Percentiles rank a stretch among this genome's conserved stretches.
Conservation (phyloP, 2,329 filamentous ascomycete species). For the Magnaporthales sp. region DNA sequence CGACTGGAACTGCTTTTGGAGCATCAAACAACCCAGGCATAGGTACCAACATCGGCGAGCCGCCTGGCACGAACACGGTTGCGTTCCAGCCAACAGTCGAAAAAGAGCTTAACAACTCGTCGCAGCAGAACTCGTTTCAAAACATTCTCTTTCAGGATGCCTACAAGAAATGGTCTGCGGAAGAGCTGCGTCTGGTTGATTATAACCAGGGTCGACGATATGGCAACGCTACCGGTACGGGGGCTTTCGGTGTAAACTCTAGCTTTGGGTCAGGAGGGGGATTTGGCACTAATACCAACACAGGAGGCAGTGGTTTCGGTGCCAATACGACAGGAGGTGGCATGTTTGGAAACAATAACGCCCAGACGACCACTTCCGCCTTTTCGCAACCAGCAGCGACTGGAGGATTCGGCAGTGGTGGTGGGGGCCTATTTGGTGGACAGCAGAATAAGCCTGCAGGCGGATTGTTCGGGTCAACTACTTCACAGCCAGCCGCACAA, state of each 20-base stretch:
- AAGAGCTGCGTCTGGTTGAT: conserved; percentile 73
- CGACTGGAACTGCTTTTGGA: conserved; percentile 12
- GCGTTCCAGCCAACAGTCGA: conserved; percentile 63
- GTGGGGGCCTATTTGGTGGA: conserved; percentile 33
- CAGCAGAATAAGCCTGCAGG: conserved; percentile 8
- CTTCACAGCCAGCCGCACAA: conserved; percentile 14
- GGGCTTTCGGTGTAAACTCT: conserved; percentile 65
- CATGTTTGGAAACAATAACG: conserved; percentile 28
- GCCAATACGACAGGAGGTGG: conserved; percentile 24
- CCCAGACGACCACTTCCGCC: conserved; percentile 23
- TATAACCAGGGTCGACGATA: conserved; percentile 80
- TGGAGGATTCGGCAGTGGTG: conserved; percentile 27
- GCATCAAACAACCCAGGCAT: conserved; percentile 39
- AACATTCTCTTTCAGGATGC: conserved; percentile 70
- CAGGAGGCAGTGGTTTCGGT: conserved; percentile 38
- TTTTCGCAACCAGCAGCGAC: conserved; percentile 20
- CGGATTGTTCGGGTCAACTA: conserved; percentile 31
- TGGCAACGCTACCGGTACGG: conserved; percentile 68
- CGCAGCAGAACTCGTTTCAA: conserved; percentile 58
- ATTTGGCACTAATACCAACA: conserved; percentile 32
- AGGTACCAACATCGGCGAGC: conserved; percentile 43
- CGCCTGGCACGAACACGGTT: conserved; percentile 60
- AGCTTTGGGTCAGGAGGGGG: conserved; percentile 35
- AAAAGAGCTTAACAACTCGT: conserved; percentile 56
- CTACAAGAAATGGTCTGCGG: conserved; percentile 87